Base-by-base conservation (phyloP, 1,284 basidiomycete genomes). In the Coniferiporia sulphurascens region DNA sequence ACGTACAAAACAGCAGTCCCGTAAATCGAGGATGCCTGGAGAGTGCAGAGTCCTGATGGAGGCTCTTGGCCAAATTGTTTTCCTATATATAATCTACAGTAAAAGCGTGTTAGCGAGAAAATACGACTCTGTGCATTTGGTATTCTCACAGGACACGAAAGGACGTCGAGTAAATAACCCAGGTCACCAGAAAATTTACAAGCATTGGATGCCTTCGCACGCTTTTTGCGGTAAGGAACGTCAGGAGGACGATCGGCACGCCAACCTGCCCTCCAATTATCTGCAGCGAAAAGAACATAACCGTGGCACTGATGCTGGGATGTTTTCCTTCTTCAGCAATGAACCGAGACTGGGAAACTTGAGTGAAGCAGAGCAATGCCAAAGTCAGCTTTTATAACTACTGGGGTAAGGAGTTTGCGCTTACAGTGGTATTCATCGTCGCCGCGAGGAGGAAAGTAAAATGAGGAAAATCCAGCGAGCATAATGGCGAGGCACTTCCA, bases 101-200 rank as follows among this genome's bases (percentile, higher is more conserved):
- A 17, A 3, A 19, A 1, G 10, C 27, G 17, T 19, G 27, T 10
- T 4, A 55, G 27, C 5, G 32, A 22, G 3, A 17, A 13, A n/a
- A 5, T n/a, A 3, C 8, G 10, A 10, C 13, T 32, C 3, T 15
- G 32, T 5, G 35, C 60, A n/a, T n/a, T n/a, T n/a, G n/a, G n/a
- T n/a, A n/a, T n/a, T n/a, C n/a, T 45, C 34, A 62, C 60, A 62
- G 36, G 1, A 62, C n/a, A 48, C 60, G 58, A 35, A 62, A 58
- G 9, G 60, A 62, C 3, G 43, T 48, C 9, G 60, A 54, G 22
- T 62, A 62, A n/a, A 62, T 55, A 2, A 62, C 48, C 56, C 56
- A 62, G 43, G 60, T 58, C 12, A 58, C 51, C 32, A 62, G 38
- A 19, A 58, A 62, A 27, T 58, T 62, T 15, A 62, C 51, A 19